Evolutionary conservation across 116 monocot genomes (phyloP).

Genomic region (Posidonia oceanica): DNA sequence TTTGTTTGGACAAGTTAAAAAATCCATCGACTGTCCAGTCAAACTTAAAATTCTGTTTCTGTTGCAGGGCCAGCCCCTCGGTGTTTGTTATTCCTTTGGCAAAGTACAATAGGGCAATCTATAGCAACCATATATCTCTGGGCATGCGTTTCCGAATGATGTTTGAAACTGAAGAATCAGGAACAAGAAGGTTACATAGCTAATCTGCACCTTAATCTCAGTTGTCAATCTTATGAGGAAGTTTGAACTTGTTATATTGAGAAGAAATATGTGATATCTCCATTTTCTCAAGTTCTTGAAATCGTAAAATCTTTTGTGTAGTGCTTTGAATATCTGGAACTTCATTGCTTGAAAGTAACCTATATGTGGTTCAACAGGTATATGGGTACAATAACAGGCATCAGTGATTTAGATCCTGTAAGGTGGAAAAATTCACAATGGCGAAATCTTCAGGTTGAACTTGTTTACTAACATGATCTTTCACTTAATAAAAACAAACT

Average conservation of each 20-base stretch:
- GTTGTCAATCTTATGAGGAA: neutral
- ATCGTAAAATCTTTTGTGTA: neutral
- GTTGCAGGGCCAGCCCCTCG: constrained; percentile 69
- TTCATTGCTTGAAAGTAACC: neutral
- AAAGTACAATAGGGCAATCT: constrained; percentile 65
- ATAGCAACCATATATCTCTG: constrained; percentile 52
- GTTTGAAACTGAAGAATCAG: constrained; percentile 87
- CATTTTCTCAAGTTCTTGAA: no score
- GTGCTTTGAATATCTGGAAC: neutral
- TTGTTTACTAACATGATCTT: neutral
- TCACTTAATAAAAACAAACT: neutral
- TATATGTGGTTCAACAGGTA: constrained; percentile 32
- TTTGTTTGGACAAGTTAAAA: neutral
- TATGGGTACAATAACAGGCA: constrained; percentile 92
- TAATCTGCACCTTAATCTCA: neutral
- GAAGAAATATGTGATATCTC: neutral
- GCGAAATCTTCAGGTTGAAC: constrained; percentile 72
- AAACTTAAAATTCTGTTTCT: constrained; percentile 1
- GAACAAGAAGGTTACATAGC: constrained; percentile 55
- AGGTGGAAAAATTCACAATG: constrained; percentile 90
- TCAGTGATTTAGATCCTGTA: constrained; percentile 73
- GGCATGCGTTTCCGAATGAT: constrained; percentile 84
- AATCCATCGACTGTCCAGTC: neutral
- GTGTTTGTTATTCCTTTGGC: constrained; percentile 79
- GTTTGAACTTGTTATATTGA: neutral